A percentile compares a stretch with the other conserved stretches of the same genome.
Conservation (phyloP, 2,329 filamentous ascomycete species). For the Botryotinia globosa region DNA sequence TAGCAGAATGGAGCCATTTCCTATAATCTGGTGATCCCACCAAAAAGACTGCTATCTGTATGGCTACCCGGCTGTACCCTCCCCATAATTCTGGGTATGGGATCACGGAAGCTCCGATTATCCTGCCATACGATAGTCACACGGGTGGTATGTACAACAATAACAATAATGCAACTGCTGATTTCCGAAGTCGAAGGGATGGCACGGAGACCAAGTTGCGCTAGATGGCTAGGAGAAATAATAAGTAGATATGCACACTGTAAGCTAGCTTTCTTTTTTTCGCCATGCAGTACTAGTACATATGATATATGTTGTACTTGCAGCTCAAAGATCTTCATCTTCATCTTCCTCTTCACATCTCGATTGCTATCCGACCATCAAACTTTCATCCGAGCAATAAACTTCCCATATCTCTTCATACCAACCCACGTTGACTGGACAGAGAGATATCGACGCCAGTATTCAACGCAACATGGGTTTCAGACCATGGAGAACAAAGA, state of each 20-base stretch:
- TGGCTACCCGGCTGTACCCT: background rate
- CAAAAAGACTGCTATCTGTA: background rate
- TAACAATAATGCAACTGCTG: background rate
- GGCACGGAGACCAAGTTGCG: background rate
- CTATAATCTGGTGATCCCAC: background rate
- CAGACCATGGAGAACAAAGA: conserved; percentile 8
- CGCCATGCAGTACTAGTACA: background rate
- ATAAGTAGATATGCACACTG: background rate
- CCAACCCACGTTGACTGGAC: background rate
- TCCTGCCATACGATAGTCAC: background rate
- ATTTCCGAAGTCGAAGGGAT: background rate
- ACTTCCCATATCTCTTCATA: background rate
- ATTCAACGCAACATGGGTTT: background rate
- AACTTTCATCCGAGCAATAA: background rate
- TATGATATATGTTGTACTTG: background rate
- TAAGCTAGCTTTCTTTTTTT: background rate
- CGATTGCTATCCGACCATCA: background rate
- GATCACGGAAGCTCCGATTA: conserved; percentile 1
- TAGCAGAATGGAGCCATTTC: background rate
- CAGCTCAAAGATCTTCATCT: background rate
- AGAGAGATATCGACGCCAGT: background rate
- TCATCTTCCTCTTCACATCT: background rate
- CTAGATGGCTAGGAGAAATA: background rate
- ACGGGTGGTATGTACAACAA: background rate
- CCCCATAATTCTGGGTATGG: background rate